phyloP scores from a whole-genome alignment of 345 rosid genomes.

The Tarenaya hassleriana region DNA sequence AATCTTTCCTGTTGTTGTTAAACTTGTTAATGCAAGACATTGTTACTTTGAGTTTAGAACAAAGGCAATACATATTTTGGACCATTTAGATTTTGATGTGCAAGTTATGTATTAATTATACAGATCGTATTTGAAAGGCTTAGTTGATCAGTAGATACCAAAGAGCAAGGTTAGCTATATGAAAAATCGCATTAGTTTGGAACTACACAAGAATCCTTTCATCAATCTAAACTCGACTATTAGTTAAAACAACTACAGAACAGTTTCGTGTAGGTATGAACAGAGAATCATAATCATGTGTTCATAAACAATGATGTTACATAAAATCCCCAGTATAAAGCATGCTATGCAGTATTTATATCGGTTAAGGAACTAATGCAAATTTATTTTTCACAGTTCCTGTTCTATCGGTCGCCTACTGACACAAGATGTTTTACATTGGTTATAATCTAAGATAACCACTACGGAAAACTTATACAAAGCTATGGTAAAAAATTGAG shows the following conservation, averaged over 20 bases:
- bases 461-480: too few species aligned
- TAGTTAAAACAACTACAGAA: not conserved
- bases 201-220: too few species aligned
- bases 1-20: too few species aligned
- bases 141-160: too few species aligned
- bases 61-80: not conserved
- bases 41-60: too few species aligned
- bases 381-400: slow-evolving; percentile 1
- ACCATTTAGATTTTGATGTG: too few species aligned
- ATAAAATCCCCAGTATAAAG: not conserved
- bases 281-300: not conserved
- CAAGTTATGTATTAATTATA: too few species aligned
- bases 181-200: too few species aligned
- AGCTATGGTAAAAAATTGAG: not conserved
- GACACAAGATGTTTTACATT: not conserved
- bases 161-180: too few species aligned
- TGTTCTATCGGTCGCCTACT: not conserved
- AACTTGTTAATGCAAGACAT: too few species aligned
- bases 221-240: not conserved
- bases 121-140: too few species aligned
- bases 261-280: not conserved
- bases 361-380: not conserved
- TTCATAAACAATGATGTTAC: not conserved
- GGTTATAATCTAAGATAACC: not conserved
- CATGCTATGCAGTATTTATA: not conserved